Percentiles rank a stretch among this genome's conserved stretches.
Evolutionary conservation across 768 basidiomycete genomes (phyloP).

Genomic region (Fomitopsis serialis): DNA sequence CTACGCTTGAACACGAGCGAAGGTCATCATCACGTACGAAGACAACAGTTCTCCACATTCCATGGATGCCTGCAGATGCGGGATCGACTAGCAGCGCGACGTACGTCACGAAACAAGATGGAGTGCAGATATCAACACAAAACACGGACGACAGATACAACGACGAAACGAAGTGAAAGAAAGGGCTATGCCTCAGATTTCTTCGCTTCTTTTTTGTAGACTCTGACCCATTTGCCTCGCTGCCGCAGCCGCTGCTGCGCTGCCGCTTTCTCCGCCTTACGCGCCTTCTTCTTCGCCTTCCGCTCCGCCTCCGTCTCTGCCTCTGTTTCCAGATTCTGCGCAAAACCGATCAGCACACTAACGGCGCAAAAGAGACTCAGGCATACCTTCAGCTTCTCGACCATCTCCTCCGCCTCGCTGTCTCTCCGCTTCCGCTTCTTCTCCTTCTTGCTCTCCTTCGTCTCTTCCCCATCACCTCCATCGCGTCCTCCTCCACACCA

Average conservation of each 20-base stretch:
- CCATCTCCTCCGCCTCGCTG: conserved; percentile 43
- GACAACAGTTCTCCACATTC: too few relatives aligned
- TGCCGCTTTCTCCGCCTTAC: conserved; percentile 71
- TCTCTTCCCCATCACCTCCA: conserved; percentile 30
- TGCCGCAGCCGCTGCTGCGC: conserved; percentile 24
- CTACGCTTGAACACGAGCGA: too few relatives aligned
- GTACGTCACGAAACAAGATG: too few relatives aligned
- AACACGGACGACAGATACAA: not conserved
- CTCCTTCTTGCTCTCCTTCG: conserved; percentile 33
- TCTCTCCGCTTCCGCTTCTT: conserved; percentile 47
- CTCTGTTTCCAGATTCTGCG: not conserved
- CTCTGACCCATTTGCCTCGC: conserved; percentile 32
- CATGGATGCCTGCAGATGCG: too few relatives aligned
- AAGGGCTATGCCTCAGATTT: conserved; percentile 24
- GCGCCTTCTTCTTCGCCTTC: conserved; percentile 73
- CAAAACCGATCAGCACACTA: not conserved
- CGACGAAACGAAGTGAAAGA: not conserved
- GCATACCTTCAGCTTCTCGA: conserved; percentile 33
- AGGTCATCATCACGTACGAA: too few relatives aligned
- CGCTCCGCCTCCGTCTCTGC: conserved; percentile 61
- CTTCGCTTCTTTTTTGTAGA: conserved; percentile 59
- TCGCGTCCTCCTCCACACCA: conserved; percentile 22
- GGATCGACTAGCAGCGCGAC: too few relatives aligned
- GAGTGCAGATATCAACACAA: not conserved
- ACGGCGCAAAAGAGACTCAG: not conserved